These are phyloP conservation scores for Hymenoscyphus fraxineus DNA, from an alignment of 2,329 filamentous ascomycete genomes.

Conservation along the genomic window DNA sequence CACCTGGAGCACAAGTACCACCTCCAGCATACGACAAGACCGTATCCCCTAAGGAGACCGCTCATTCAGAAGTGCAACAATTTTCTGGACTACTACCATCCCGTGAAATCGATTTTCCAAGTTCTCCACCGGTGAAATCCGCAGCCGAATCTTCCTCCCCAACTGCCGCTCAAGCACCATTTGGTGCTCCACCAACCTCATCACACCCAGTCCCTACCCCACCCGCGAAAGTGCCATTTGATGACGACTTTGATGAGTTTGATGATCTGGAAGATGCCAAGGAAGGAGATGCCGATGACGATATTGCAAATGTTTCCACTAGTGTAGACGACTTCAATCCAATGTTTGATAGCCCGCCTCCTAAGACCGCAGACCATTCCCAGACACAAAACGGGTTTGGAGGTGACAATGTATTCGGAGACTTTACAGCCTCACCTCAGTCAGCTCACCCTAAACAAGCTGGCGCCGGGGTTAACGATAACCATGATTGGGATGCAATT, in stretches of 20 bases:
- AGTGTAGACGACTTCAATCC: constrained; percentile 68
- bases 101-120: constrained; percentile 45
- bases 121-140: constrained; percentile 26
- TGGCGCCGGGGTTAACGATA: constrained; percentile 40
- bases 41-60: constrained; percentile 37
- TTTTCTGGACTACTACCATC: constrained; percentile 54
- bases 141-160: constrained; percentile 29
- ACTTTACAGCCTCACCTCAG: constrained; percentile 49
- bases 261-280: constrained; percentile 81
- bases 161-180: constrained; percentile 27
- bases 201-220: constrained; percentile 37
- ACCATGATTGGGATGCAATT: constrained; percentile 91
- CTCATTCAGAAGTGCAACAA: constrained; percentile 47
- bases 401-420: constrained; percentile 30
- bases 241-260: constrained; percentile 78
- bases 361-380: constrained; percentile 30
- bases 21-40: constrained; percentile 54
- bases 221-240: constrained; percentile 54
- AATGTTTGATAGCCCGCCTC: constrained; percentile 64
- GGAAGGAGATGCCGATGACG: constrained; percentile 74
- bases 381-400: constrained; percentile 28
- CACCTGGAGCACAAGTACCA: constrained; percentile 51
- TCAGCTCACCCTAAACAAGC: constrained; percentile 29
- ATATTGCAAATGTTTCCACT: constrained; percentile 68
- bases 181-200: constrained; percentile 26